Evolutionary conservation across 495 filamentous ascomycete species (phyloP), one percentile per base, ranked within the genome.

Genomic region (Tuber magnatum): DNA sequence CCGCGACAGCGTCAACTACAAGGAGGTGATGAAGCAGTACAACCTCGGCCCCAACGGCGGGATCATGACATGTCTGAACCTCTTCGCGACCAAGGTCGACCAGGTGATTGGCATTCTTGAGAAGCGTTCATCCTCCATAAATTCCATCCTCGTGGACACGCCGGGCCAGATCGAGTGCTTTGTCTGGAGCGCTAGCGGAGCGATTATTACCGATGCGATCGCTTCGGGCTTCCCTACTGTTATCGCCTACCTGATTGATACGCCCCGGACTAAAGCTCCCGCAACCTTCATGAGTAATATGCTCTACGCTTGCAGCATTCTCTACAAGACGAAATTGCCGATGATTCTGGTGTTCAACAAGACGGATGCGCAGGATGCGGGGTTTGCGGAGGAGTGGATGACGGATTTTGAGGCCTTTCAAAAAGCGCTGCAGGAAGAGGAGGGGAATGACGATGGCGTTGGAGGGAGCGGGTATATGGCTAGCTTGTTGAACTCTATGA

Each of bases 341-440:
- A 98, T 99, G 94, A 95, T 99, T 38, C 84, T 99, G 24, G 95
- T 98, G 5, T 97, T 98, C 86, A 99, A 99, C 85, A 99, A 99
- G 86, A 97, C 94, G 0, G 95, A 99, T 82, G 92, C 95, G 9
- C 91, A 95, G 82, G 92, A 95, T 80, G 93, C 94, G 4, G 87
- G 87, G 35, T 97, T 97, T 80, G 95, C 93, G 14, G 96, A 97
- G 86, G 94, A 98, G 83, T 99, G 95, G 95, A 99, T 99, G 95
- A 97, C 94, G 28, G 94, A 99, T 82, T 98, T 96, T 80, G 94
- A 98, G 77, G 90, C 92, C 22, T 99, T 99, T 84, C 96, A 98
- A 83, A 88, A 88, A 43, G 95, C 95, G 56, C 84, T 99, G 44
- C 86, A 89, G 48, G 83, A 87, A 71, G 92, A 98, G 84, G 90